Base-by-base conservation (phyloP, 331 rosid species). In the Malus hybrid region DNA sequence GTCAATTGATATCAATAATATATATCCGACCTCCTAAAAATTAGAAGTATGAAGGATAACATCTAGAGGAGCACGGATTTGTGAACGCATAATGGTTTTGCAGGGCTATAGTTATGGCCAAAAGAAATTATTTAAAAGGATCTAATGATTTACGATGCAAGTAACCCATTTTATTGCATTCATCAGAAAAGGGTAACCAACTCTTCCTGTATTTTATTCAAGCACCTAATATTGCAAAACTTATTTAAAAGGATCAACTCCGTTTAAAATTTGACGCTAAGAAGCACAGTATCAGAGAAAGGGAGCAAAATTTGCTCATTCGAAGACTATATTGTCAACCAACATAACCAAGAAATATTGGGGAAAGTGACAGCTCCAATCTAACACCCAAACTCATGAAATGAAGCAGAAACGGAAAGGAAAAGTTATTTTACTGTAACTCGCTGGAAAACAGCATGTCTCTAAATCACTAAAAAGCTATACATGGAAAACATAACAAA, bases 1-100 rank as follows among this genome's bases (percentile, higher is more conserved):
- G 78, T 76, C 68, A 82, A 71, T 42, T 74, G 61, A 86, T 53
- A 34, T 42, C 69, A 77, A 82, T 78, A 26, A 58, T 62, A 26
- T 60, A 46, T 34, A 65, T 19, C 63, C 61, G 20, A 58, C 24
- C 72, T 66, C 42, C 44, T 33, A 22, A 71, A 33, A 80, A 32
- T 12, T 14, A 52, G 10, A 64, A 42, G 19, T 30, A 44, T 20
- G 8, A 58, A 20, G 65, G 15, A 64, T 19, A 75, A 55, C 15
- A 6, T n/a, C 3, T 56, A 12, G 26, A 64, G 77, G 4, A 9
- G 68, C 55, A 33, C 2, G 48, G 66, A 66, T 48, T 18, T 52
- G 63, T 36, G 67, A 60, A 32, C 3, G 16, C 10, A 5, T 15
- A 72, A 34, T 8, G 68, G 55, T 58, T 33, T 46, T 44, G 44